Evolutionary conservation across 177 flowering plant species (phyloP).

Genomic region (Vitis hybrid): DNA sequence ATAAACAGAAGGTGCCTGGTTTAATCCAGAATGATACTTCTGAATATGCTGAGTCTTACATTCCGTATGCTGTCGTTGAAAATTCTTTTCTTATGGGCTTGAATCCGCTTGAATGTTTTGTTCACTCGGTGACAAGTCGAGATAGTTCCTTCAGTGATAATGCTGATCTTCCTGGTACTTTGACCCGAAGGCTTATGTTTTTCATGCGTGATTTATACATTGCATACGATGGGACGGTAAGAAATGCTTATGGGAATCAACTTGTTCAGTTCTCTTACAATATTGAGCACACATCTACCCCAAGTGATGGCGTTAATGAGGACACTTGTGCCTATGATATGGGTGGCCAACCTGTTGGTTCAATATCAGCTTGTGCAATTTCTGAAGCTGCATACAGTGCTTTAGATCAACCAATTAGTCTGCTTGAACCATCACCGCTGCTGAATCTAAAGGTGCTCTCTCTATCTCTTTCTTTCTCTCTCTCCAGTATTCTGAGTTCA

Average conservation of each 20-base stretch:
- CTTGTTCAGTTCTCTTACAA: conserved; percentile 74
- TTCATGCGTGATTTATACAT: conserved; percentile 74
- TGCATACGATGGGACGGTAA: conserved; percentile 93
- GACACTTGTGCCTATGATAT: conserved; percentile 15
- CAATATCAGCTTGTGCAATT: conserved; percentile 79
- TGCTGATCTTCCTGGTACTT: conserved; percentile 90
- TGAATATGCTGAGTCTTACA: conserved; percentile 36
- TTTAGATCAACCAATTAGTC: conserved; percentile 76
- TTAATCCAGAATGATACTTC: conserved; percentile 7
- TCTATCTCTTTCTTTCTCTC: conserved; percentile 14
- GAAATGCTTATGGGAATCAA: conserved; percentile 84
- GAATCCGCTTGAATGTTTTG: conserved; percentile 80
- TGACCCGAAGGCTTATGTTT: conserved; percentile 74
- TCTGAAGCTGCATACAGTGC: conserved; percentile 98
- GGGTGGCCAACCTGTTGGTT: conserved; percentile 84
- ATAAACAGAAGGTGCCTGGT: conserved; percentile 26
- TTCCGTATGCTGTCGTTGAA: conserved; percentile 63
- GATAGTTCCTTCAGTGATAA: conserved; percentile 79
- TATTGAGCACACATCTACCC: conserved; percentile 14
- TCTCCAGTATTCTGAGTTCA: neutral
- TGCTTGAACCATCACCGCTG: conserved; percentile 71
- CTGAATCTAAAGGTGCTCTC: conserved; percentile 72
- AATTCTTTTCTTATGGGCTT: conserved; percentile 72
- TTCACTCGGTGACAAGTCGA: conserved; percentile 72
- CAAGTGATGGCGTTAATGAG: conserved; percentile 9